phyloP scores from a whole-genome alignment of 768 basidiomycete genomes.

The Lyophyllum shimeji region DNA sequence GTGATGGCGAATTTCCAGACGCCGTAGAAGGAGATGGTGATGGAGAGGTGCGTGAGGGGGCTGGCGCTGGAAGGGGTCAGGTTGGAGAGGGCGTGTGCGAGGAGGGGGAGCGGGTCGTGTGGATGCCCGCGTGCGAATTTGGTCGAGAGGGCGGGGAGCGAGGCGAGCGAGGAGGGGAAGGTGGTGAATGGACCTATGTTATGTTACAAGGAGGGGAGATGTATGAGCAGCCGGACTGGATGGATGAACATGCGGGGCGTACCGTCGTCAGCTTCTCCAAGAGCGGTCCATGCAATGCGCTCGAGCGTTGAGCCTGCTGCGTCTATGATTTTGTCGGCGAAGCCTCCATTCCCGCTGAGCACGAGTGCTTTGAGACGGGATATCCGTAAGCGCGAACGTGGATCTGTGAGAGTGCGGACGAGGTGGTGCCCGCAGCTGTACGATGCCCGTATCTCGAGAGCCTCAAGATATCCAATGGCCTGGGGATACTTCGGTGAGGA shows the following conservation, averaged over 20 bases:
- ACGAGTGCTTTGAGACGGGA: neutral
- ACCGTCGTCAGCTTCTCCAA: slow-evolving; percentile 6
- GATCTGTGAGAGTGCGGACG: neutral
- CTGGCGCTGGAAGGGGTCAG: neutral
- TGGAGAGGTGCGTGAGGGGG: slow-evolving; percentile 2
- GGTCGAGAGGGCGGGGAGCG: neutral
- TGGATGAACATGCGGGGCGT: neutral
- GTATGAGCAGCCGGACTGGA: neutral
- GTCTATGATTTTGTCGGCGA: neutral
- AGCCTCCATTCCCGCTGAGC: neutral
- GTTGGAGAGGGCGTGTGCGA: neutral
- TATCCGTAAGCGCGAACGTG: neutral
- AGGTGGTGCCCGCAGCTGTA: neutral
- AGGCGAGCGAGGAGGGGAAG: neutral
- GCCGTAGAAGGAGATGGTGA: slow-evolving; percentile 11
- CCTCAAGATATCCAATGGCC: neutral
- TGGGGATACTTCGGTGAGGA: neutral
- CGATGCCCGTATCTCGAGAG: neutral
- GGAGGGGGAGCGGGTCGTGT: slow-evolving; percentile 7
- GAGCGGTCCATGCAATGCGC: neutral
- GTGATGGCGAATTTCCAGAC: slow-evolving; percentile 18
- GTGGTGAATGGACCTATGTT: slow-evolving; percentile 1
- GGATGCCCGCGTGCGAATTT: slow-evolving; percentile 7
- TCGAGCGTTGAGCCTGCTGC: neutral
- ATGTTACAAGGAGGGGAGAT: too few relatives aligned